Conservation (phyloP, 1,284 basidiomycete genomes). For the Ceratobasidium sp. region DNA sequence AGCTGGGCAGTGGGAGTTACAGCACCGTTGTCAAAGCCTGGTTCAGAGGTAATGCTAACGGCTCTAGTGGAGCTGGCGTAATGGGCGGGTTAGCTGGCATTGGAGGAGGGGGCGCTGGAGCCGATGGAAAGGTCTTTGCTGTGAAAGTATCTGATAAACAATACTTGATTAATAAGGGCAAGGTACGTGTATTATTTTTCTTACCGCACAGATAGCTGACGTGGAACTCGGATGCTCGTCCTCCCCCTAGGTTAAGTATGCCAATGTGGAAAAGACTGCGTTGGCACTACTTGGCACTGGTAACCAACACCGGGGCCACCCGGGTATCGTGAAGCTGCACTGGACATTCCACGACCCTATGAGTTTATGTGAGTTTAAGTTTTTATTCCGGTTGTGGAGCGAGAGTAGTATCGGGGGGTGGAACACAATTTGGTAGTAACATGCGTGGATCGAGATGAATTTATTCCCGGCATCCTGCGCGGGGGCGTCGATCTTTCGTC, state of each 20-base stretch:
- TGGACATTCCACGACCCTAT: slow-evolving; percentile 88
- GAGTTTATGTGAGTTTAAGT: slow-evolving; percentile 77
- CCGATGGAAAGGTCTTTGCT: slow-evolving; percentile 75
- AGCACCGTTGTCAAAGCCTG: slow-evolving; percentile 68
- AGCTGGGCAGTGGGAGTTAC: slow-evolving; percentile 83
- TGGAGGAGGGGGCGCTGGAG: slow-evolving; percentile 66
- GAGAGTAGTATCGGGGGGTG: neutral
- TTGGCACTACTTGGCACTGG: slow-evolving; percentile 57
- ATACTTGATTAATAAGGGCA: slow-evolving; percentile 76
- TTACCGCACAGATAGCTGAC: slow-evolving; percentile 53
- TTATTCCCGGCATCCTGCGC: neutral
- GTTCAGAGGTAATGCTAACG: slow-evolving; percentile 15
- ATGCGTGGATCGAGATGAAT: neutral
- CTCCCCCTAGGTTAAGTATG: slow-evolving; percentile 52
- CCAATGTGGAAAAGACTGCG: slow-evolving; percentile 74
- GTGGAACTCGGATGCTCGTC: neutral
- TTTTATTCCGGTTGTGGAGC: slow-evolving; percentile 11
- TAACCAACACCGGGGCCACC: slow-evolving; percentile 67
- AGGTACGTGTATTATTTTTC: slow-evolving; percentile 59
- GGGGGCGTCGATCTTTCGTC: slow-evolving; percentile 16
- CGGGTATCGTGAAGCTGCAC: slow-evolving; percentile 84
- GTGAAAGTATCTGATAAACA: slow-evolving; percentile 84
- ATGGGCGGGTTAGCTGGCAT: slow-evolving; percentile 62
- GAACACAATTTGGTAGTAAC: too few species aligned
- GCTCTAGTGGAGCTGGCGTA: slow-evolving; percentile 45